Evolutionary conservation across 1,284 basidiomycete genomes (phyloP), one percentile per base, ranked within the genome.

Genomic region (Chalciporus piperatoides): DNA sequence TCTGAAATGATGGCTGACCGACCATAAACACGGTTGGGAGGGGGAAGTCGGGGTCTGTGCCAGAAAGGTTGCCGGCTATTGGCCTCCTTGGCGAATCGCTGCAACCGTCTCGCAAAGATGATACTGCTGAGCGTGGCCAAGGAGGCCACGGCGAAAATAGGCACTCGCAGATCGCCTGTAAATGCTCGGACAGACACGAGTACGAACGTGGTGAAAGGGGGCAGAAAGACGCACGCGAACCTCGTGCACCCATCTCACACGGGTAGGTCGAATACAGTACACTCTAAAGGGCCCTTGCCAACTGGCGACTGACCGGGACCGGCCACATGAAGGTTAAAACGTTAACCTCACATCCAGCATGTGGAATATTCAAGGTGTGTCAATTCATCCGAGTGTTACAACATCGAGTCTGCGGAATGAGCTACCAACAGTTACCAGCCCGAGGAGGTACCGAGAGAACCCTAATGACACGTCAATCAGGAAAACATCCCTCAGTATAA

Each of bases 361-460:
- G 3, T 4, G 17, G n/a, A 17, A 15, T 8, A 4, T 36, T 14
- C 9, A 46, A 46, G 14, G 28, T 12, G 32, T 12, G 11, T 48
- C 2, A n/a, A 48, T 49, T 52, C 25, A 46, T 19, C 23, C n/a
- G 52, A 15, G 42, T 46, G 38, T 36, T 56, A 60, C 52, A 39
- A 44, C 32, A 40, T 39, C 42, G 19, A 39, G 27, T 39, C 37
- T 41, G 46, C 53, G 48, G 19, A 37, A 44, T 27, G 41, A 48
- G 24, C 48, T 40, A 41, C 37, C 8, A 12, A 40, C 38, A 36
- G 33, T 28, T 23, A 38, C 56, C 43, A 58, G 42, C 47, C 41
- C 44, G 36, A 41, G 44, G 39, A 57, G 39, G 33, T 35, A 35
- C 15, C 15, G 9, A 35, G n/a, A 15, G 6, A 35, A 8, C 15